phyloP scores from a whole-genome alignment of 2,329 filamentous ascomycete genomes.

The Waltergamsia citrina region DNA sequence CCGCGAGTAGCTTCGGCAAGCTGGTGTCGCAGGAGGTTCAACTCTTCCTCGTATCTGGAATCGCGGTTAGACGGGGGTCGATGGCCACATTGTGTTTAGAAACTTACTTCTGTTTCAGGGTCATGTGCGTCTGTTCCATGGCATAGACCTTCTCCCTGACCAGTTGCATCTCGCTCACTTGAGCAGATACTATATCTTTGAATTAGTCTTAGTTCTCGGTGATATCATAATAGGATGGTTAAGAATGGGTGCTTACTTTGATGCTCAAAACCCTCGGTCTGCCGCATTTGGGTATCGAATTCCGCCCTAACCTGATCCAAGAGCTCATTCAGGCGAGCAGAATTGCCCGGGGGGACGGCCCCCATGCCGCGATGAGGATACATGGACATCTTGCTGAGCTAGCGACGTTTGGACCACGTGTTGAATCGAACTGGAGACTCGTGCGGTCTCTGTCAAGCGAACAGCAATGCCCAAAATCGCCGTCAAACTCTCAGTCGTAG shows the following conservation, averaged over 20 bases:
- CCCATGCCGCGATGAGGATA: conserved; percentile 85
- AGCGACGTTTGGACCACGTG: no score
- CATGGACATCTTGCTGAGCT: conserved; percentile 55
- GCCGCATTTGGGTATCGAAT: conserved; percentile 76
- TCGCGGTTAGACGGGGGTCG: not conserved
- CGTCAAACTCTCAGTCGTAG: no score
- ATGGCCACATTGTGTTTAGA: not conserved
- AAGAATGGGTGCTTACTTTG: conserved; percentile 62
- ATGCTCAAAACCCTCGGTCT: conserved; percentile 81
- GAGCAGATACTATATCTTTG: conserved; percentile 63
- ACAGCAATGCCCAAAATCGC: no score
- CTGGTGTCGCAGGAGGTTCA: conserved; percentile 76
- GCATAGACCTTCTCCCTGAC: conserved; percentile 89
- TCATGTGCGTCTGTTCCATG: conserved; percentile 82
- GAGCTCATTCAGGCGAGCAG: conserved; percentile 74
- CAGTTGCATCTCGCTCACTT: conserved; percentile 91
- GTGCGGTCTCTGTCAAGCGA: no score
- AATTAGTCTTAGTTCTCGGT: conserved; percentile 12
- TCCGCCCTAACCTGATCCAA: conserved; percentile 85
- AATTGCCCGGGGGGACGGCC: conserved; percentile 48
- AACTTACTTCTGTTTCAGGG: conserved; percentile 82
- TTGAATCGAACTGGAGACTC: no score
- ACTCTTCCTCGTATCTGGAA: conserved; percentile 84
- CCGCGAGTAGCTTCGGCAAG: conserved; percentile 66
- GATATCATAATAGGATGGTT: not conserved